Base-by-base conservation (phyloP, 2,329 filamentous ascomycete species). In the Byssothecium circinans region DNA sequence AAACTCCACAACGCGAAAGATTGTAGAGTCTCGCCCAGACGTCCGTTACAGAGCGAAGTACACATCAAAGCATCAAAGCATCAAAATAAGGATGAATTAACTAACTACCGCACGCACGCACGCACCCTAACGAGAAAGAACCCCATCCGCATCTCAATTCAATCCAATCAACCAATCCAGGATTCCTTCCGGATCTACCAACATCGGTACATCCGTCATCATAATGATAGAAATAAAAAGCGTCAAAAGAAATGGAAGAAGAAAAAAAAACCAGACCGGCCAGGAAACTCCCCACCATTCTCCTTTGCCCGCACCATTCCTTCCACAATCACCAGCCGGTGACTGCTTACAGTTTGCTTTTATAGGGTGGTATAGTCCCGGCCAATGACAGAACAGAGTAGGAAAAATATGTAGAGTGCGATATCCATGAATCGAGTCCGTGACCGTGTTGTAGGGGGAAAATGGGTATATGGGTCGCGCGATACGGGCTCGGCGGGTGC, bases 381-480 rank as follows among this genome's bases (percentile, higher is more conserved):
- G n/a, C n/a, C 23, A 25, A 25, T 25, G 23, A 25, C 5, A 25
- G 23, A 19, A 22, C 14, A 19, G 22, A 40, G n/a, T n/a, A n/a
- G n/a, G 23, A 27, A 10, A 33, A 20, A 33, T 27, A 33, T 12
- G 15, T 11, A 35, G 20, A 36, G 34, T 15, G 7, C 14, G 20
- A 5, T 29, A 6, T 36, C 33, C 29, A 14, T 35, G 15, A 20
- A 18, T 25, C 34, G 15, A 38, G 35, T 51, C 38, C 34, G 41
- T 39, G 45, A 37, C 40, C n/a, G 40, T 29, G 36, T 45, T 15
- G 39, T 4, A 15, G 19, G 18, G 39, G 29, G 35, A 47, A 41
- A 36, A 43, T 35, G 43, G 38, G 49, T 32, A 32, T 32, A 32
- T 32, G 29, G 29, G 29, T 32, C 29, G 29, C 29, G 7, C 29